Evolutionary conservation across 208 protist species (phyloP).

Genomic region (Trypanosoma melophagium): DNA sequence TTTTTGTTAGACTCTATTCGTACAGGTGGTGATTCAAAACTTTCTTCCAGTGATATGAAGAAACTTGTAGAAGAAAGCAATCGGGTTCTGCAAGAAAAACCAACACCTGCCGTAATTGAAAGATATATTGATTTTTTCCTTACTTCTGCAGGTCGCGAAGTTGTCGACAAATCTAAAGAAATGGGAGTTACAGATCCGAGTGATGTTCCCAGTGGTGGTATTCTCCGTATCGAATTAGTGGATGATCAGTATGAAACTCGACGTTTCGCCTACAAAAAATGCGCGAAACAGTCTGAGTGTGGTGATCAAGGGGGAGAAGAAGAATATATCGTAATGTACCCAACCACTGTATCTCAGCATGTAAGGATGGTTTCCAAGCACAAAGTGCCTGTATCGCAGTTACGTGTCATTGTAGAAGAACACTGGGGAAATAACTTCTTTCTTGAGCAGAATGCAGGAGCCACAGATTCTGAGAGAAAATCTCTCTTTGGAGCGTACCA

Average conservation of each 20-base stretch:
- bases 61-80: conserved; percentile 12
- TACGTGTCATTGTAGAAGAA: conserved; percentile 25
- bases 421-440: conserved; percentile 23
- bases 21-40: conserved; percentile 25
- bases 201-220: conserved; percentile 22
- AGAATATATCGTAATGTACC: conserved; percentile 22
- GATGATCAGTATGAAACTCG: conserved; percentile 21
- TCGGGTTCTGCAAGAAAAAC: conserved; percentile 18
- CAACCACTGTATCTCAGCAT: conserved; percentile 23
- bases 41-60: conserved; percentile 14
- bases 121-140: conserved; percentile 71
- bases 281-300: neutral
- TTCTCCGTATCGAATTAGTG: conserved; percentile 19
- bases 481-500: conserved; percentile 17
- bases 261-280: conserved; percentile 23
- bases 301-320: neutral
- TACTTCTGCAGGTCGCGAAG: conserved; percentile 21
- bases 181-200: neutral
- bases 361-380: conserved; percentile 18
- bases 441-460: conserved; percentile 19
- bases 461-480: conserved; percentile 1
- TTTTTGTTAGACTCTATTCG: conserved; percentile 60
- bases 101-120: conserved; percentile 19
- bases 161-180: neutral
- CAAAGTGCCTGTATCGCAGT: conserved; percentile 15